phyloP scores from a whole-genome alignment of 257 asterid species.

The Nicotiana tomentosiformis region DNA sequence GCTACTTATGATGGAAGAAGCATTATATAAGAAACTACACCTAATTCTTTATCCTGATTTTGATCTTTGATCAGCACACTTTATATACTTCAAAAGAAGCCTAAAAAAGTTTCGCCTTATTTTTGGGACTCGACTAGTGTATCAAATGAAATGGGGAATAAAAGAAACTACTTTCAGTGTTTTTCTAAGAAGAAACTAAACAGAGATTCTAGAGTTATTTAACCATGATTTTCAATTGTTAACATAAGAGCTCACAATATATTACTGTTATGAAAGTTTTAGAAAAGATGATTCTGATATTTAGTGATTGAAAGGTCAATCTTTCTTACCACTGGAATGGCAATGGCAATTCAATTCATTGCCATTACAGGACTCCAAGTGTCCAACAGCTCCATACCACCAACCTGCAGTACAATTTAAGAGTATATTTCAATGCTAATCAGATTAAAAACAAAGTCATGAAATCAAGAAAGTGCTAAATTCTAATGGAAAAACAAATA shows the following conservation, averaged over 20 bases:
- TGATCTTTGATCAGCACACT: background rate
- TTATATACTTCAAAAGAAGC: background rate
- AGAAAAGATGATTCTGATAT: background rate
- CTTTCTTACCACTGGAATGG: conserved; percentile 48
- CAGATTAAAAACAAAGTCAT: background rate
- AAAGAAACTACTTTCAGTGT: too few species aligned
- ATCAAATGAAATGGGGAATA: too few species aligned
- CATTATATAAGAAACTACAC: background rate
- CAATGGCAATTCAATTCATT: conserved; percentile 56
- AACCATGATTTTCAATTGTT: too few species aligned
- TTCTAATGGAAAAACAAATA: background rate
- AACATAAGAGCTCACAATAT: too few species aligned
- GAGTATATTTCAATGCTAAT: background rate
- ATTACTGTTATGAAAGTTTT: too few species aligned
- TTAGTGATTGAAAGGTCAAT: background rate
- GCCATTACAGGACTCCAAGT: conserved; percentile 61
- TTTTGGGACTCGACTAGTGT: background rate
- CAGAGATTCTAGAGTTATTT: too few species aligned
- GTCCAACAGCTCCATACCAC: conserved; percentile 99
- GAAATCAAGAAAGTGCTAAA: background rate
- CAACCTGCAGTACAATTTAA: conserved; percentile 52
- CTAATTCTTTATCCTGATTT: background rate
- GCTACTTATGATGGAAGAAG: background rate
- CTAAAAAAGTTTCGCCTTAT: background rate
- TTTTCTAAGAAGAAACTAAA: too few species aligned